These are phyloP conservation scores for Aspergillus bridgeri DNA, from an alignment of 495 filamentous ascomycete species.

Conservation along the genomic window DNA sequence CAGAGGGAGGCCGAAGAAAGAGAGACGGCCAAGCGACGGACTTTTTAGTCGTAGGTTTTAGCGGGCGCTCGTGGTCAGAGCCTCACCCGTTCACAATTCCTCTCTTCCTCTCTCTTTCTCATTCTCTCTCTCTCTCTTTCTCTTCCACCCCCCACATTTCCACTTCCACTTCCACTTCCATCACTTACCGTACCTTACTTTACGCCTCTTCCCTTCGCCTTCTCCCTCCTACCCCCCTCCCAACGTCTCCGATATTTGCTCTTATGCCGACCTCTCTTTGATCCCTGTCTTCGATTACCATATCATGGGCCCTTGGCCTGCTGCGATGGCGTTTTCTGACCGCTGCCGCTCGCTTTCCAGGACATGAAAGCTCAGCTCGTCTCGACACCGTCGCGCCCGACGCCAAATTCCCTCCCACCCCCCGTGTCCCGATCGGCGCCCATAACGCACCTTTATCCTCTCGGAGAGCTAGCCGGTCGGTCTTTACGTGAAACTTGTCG, in stretches of 20 bases:
- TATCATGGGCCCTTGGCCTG: constrained; percentile 15
- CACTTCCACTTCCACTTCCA: too few species aligned
- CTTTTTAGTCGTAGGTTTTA: too few species aligned
- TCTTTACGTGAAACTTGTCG: not conserved
- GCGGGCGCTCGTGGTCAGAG: too few species aligned
- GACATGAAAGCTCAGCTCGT: constrained; percentile 21
- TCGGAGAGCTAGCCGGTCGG: not conserved
- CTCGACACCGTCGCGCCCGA: constrained; percentile 23
- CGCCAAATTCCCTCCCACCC: constrained; percentile 12
- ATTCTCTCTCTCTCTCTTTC: too few species aligned
- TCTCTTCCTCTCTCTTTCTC: too few species aligned
- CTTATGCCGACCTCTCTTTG: not conserved
- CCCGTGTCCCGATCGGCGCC: constrained; percentile 12
- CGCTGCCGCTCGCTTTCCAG: constrained; percentile 19
- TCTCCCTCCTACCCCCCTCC: constrained; percentile 6
- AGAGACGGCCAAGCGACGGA: too few species aligned
- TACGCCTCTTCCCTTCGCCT: not conserved
- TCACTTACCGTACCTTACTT: too few species aligned
- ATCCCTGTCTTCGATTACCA: not conserved
- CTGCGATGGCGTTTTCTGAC: constrained; percentile 27
- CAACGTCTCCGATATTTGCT: not conserved
- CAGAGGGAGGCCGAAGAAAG: too few species aligned
- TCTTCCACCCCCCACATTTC: too few species aligned
- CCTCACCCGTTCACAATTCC: too few species aligned
- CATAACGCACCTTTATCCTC: not conserved